Conservation (phyloP, 306 rosid species). For the Coriaria nepalensis region DNA sequence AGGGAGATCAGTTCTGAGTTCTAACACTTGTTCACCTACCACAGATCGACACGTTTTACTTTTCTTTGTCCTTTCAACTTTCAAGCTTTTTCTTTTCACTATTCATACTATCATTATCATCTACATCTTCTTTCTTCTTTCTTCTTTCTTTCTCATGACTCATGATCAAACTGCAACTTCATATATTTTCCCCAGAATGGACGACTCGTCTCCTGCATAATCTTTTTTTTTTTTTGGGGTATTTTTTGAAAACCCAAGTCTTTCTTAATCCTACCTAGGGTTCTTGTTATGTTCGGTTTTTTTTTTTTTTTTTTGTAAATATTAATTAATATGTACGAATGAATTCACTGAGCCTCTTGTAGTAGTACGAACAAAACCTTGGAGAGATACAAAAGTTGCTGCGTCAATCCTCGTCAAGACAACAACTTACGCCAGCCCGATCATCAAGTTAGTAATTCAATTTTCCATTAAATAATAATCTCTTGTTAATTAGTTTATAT, state of each 20-base stretch:
- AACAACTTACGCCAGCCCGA: constrained; percentile 41
- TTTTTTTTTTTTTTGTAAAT: neutral
- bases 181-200: no score
- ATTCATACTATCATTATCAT: no score
- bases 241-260: no score
- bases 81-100: neutral
- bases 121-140: neutral
- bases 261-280: neutral
- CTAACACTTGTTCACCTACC: neutral
- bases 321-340: neutral
- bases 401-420: constrained; percentile 46
- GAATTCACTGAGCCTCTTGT: neutral
- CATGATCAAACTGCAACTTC: no score
- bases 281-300: neutral
- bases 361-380: constrained; percentile 43
- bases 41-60: constrained; percentile 29
- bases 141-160: constrained; percentile 9
- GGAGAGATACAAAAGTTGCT: constrained; percentile 65
- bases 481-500: no score
- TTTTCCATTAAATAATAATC: neutral
- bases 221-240: no score
- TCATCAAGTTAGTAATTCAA: neutral
- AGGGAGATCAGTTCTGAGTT: neutral
- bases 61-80: constrained; percentile 1
- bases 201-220: no score